Conservation (phyloP, 208 protist genomes). For the Angomonas ambiguus region DNA sequence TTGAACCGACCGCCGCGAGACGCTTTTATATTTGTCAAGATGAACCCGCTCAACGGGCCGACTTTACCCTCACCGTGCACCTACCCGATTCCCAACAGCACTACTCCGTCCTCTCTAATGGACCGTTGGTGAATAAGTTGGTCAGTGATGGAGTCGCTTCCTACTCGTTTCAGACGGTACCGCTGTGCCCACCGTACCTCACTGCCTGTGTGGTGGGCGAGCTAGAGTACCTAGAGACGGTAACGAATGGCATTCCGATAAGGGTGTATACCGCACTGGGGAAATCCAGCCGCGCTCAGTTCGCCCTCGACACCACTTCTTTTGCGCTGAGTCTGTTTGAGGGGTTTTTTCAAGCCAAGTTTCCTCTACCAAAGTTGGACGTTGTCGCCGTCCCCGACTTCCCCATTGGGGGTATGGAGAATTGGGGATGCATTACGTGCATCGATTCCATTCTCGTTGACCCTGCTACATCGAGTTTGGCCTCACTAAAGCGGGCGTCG, state of each 20-base stretch:
- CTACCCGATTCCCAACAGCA: slow-evolving; percentile 55
- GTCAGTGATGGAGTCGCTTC: slow-evolving; percentile 24
- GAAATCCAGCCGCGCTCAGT: slow-evolving; percentile 57
- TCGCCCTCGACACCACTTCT: slow-evolving; percentile 73
- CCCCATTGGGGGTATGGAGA: slow-evolving; percentile 97
- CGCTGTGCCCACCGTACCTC: slow-evolving; percentile 95
- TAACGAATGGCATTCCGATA: slow-evolving; percentile 58
- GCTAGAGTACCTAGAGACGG: slow-evolving; percentile 76
- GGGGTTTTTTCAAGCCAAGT: slow-evolving; percentile 86
- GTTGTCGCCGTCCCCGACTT: slow-evolving; percentile 96
- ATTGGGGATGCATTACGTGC: slow-evolving; percentile 94
- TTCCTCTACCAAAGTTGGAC: slow-evolving; percentile 96
- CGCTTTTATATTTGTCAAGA: slow-evolving; percentile 96
- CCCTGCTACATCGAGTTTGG: slow-evolving; percentile 41
- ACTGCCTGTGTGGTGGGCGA: slow-evolving; percentile 94
- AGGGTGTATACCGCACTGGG: slow-evolving; percentile 71
- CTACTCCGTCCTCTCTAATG: slow-evolving; percentile 81
- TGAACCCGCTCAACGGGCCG: slow-evolving; percentile 94
- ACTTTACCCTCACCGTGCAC: slow-evolving; percentile 90
- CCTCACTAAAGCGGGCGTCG: slow-evolving; percentile 69
- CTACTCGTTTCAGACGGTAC: slow-evolving; percentile 82
- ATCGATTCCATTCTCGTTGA: slow-evolving; percentile 89
- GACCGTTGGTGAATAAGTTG: slow-evolving; percentile 44
- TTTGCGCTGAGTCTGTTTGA: slow-evolving; percentile 85
- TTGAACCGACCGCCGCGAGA: slow-evolving; percentile 93